phyloP scores from a whole-genome alignment of 1,284 basidiomycete genomes.

The Ustilago loliicola region DNA sequence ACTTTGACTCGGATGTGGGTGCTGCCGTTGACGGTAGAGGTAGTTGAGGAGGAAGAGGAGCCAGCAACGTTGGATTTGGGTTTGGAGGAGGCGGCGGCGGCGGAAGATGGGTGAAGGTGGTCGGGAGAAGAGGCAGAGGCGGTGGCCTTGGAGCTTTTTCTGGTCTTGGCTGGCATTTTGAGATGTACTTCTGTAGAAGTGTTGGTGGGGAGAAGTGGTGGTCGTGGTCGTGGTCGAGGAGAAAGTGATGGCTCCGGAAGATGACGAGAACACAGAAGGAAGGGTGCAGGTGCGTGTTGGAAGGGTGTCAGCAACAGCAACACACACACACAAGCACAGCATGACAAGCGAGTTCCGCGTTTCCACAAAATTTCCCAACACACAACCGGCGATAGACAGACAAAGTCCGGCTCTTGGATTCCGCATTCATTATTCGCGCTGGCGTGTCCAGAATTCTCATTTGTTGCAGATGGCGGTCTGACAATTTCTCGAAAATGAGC shows the following conservation, averaged over 20 bases:
- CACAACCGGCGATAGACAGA: not conserved
- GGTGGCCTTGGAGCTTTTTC: slow-evolving; percentile 18
- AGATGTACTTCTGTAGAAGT: not conserved
- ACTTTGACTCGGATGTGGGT: slow-evolving; percentile 22
- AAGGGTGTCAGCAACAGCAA: not conserved
- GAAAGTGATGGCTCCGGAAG: not conserved
- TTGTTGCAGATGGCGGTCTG: not conserved
- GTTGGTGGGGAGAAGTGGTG: not conserved
- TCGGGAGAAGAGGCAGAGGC: slow-evolving; percentile 5
- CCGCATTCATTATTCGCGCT: not conserved
- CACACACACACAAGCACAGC: slow-evolving; percentile 7
- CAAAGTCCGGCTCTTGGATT: not conserved
- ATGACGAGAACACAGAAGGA: not conserved
- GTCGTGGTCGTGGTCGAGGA: not conserved
- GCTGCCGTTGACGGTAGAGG: slow-evolving; percentile 17
- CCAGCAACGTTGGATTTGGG: slow-evolving; percentile 8
- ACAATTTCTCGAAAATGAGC: not conserved
- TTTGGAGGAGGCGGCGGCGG: slow-evolving; percentile 14
- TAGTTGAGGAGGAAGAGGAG: slow-evolving; percentile 23
- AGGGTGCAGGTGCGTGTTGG: not conserved
- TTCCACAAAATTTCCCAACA: slow-evolving; percentile 4
- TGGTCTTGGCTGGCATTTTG: slow-evolving; percentile 32
- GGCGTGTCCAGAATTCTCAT: not conserved
- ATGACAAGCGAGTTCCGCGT: slow-evolving; percentile 8
- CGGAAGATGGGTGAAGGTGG: slow-evolving; percentile 32